Evolutionary conservation across 108 stramenopile genomes (phyloP).

Genomic region (Nitzschia sp.): DNA sequence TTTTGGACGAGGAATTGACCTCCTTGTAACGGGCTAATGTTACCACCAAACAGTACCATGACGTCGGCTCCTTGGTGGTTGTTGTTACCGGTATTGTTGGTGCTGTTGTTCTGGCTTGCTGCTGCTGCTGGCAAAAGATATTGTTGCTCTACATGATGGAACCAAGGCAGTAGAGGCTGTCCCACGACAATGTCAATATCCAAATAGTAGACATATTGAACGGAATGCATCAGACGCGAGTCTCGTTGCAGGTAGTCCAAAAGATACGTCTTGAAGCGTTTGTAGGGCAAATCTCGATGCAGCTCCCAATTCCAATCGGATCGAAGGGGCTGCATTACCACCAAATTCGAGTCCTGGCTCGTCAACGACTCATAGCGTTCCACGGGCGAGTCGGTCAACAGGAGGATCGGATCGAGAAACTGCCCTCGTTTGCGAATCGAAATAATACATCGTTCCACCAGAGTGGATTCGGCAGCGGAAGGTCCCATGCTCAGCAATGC

Average conservation of each 20-base stretch:
- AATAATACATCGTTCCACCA: constrained; percentile 49
- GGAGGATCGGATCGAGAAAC: constrained; percentile 31
- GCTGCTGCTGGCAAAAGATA: not conserved
- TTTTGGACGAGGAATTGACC: constrained; percentile 14
- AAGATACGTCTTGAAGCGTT: constrained; percentile 53
- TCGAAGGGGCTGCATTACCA: constrained; percentile 45
- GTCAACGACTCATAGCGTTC: constrained; percentile 38
- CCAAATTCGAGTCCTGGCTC: constrained; percentile 27
- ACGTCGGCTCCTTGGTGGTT: not conserved
- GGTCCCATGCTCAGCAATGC: constrained; percentile 47
- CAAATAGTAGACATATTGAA: constrained; percentile 44
- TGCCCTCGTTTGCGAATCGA: constrained; percentile 46
- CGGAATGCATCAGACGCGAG: constrained; percentile 22
- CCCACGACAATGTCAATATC: constrained; percentile 58
- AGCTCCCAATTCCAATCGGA: constrained; percentile 33
- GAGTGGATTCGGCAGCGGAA: constrained; percentile 43
- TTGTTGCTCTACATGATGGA: constrained; percentile 6
- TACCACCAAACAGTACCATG: constrained; percentile 17
- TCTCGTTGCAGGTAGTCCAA: constrained; percentile 47
- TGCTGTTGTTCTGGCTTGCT: not conserved
- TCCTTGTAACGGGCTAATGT: constrained; percentile 11
- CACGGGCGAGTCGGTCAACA: constrained; percentile 45
- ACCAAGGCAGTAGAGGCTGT: constrained; percentile 15
- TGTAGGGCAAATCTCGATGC: constrained; percentile 28
- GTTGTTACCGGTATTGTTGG: not conserved